A percentile compares a stretch with the other conserved stretches of the same genome.
Conservation (phyloP, 345 rosid species). For the Aethionema arabicum region DNA sequence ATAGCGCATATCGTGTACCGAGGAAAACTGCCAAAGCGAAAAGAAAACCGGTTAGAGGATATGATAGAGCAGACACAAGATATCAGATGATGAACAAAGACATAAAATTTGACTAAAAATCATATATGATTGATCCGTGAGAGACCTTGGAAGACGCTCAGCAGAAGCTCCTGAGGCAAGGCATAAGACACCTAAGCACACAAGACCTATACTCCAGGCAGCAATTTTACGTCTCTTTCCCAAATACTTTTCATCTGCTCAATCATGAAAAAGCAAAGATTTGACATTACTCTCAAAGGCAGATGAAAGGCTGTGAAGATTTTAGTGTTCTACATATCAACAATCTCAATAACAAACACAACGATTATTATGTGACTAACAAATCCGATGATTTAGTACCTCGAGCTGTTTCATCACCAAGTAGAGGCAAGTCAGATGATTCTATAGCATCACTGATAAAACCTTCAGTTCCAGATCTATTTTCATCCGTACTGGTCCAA, state of each 20-base stretch:
- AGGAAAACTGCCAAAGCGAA: conserved; percentile 40
- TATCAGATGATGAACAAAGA: conserved; percentile 9
- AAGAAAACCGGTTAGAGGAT: conserved; percentile 7
- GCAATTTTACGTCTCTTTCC: conserved; percentile 56
- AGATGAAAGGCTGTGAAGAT: conserved; percentile 10
- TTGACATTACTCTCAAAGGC: not conserved
- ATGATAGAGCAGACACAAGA: not conserved
- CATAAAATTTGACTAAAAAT: not conserved
- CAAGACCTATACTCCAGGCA: conserved; percentile 53
- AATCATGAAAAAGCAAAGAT: not conserved
- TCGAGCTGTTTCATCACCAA: conserved; percentile 37
- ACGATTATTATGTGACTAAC: conserved; percentile 7
- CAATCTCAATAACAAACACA: conserved; percentile 16
- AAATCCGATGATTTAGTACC: conserved; percentile 36
- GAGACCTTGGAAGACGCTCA: conserved; percentile 53
- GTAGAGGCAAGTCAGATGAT: conserved; percentile 40
- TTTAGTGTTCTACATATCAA: not conserved
- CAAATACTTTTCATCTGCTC: conserved; percentile 43
- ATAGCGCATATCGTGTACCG: conserved; percentile 45
- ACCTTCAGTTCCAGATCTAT: conserved; percentile 29
- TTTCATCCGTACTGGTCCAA: conserved; percentile 33
- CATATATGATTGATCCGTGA: not conserved
- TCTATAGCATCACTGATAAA: conserved; percentile 32
- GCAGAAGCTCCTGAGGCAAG: conserved; percentile 56
- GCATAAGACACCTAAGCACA: conserved; percentile 52